A percentile compares a stretch with the other conserved stretches of the same genome.
Evolutionary conservation across 352 stramenopile species (phyloP).

Genomic region (Pythium dissotocum): DNA sequence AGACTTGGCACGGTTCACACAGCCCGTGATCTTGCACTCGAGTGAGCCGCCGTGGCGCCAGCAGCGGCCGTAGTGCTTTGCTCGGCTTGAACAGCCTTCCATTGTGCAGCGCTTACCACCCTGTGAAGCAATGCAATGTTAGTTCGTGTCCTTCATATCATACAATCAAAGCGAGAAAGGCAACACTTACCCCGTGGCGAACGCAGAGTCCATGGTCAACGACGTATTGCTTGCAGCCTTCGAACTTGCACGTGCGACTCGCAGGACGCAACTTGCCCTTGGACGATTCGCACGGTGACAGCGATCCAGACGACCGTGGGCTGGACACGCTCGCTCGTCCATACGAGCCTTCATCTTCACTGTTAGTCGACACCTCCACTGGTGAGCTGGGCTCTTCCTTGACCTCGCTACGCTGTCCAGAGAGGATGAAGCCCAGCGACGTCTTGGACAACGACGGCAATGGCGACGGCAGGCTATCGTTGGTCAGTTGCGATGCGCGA

Average conservation of each 20-base stretch:
- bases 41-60: conserved; percentile 74
- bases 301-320: neutral
- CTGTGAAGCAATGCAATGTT: conserved; percentile 21
- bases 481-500: conserved; percentile 23
- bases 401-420: conserved; percentile 32
- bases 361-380: neutral
- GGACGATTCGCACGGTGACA: conserved; percentile 6
- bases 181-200: conserved; percentile 52
- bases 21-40: conserved; percentile 67
- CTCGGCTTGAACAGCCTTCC: conserved; percentile 59
- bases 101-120: conserved; percentile 63
- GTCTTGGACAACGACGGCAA: conserved; percentile 36
- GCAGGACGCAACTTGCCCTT: conserved; percentile 33
- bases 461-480: conserved; percentile 2
- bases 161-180: neutral
- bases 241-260: conserved; percentile 66
- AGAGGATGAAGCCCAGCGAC: conserved; percentile 66
- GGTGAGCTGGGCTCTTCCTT: neutral
- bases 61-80: conserved; percentile 68
- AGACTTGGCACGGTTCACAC: conserved; percentile 78
- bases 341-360: conserved; percentile 16
- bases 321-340: conserved; percentile 7
- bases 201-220: conserved; percentile 71
- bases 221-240: conserved; percentile 70
- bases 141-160: neutral